Conservation (phyloP, 257 asterid species). For the Nicotiana attenuata region DNA sequence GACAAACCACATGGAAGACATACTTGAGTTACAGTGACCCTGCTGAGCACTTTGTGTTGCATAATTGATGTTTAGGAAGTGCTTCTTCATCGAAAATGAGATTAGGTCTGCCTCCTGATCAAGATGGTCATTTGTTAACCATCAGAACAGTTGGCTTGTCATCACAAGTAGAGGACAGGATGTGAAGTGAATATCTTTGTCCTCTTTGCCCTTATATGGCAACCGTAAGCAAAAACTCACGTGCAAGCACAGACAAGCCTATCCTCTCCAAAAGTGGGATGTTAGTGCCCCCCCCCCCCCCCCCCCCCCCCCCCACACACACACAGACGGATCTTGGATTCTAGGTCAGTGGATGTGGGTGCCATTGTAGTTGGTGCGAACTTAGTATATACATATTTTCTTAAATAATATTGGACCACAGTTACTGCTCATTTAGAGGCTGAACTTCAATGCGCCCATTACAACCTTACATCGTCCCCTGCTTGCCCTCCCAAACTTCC, state of each 20-base stretch:
- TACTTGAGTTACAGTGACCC: background rate
- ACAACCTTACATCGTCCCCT: background rate
- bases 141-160: background rate
- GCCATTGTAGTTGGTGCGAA: background rate
- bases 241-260: background rate
- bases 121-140: background rate
- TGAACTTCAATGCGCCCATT: background rate
- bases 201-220: background rate
- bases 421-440: background rate
- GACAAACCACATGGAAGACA: background rate
- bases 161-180: background rate
- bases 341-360: background rate
- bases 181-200: background rate
- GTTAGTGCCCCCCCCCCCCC: background rate
- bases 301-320: background rate
- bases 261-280: background rate
- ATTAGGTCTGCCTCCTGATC: background rate
- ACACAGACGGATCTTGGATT: background rate
- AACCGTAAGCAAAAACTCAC: background rate
- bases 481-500: background rate
- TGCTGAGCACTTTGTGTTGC: background rate
- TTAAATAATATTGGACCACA: background rate
- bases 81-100: background rate
- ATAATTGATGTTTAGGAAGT: background rate
- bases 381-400: background rate